Evolutionary conservation across 73 alveolate genomes (phyloP).

Genomic region (Uronychia binucleata): DNA sequence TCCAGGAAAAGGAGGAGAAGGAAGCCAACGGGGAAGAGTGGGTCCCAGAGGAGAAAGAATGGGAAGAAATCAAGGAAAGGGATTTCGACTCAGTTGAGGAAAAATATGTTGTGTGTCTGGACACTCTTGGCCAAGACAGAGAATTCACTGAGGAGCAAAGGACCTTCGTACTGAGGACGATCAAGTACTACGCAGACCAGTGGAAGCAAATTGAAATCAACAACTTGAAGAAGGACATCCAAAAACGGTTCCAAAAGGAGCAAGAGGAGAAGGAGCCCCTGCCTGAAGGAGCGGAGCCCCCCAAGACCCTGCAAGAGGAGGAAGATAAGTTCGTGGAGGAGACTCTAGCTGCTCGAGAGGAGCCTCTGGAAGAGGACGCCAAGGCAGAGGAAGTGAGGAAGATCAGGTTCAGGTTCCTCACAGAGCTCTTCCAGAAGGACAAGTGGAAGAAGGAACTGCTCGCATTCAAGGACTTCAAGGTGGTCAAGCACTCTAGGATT

Average conservation of each 20-base stretch:
- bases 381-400: constrained; percentile 18
- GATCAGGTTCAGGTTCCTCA: constrained; percentile 18
- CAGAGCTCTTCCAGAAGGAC: constrained; percentile 28
- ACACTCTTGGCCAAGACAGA: constrained; percentile 95
- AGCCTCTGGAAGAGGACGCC: constrained; percentile 33
- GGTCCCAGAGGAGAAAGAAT: constrained; percentile 68
- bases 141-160: constrained; percentile 80
- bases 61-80: constrained; percentile 78
- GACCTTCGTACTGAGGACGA: constrained; percentile 58
- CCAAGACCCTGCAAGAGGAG: neutral
- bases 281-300: neutral
- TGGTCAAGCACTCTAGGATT: constrained; percentile 36
- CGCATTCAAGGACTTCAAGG: constrained; percentile 30
- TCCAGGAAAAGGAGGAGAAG: constrained; percentile 75
- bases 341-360: constrained; percentile 45
- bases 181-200: constrained; percentile 57
- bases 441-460: constrained; percentile 44
- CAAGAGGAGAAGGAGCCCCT: constrained; percentile 15
- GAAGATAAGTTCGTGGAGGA: constrained; percentile 7
- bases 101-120: constrained; percentile 85
- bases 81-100: constrained; percentile 72
- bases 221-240: constrained; percentile 77
- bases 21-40: constrained; percentile 83
- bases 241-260: constrained; percentile 52
- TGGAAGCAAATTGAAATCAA: constrained; percentile 78